Conservation (phyloP, 23 red algal species). For the Chondrus crispus region DNA sequence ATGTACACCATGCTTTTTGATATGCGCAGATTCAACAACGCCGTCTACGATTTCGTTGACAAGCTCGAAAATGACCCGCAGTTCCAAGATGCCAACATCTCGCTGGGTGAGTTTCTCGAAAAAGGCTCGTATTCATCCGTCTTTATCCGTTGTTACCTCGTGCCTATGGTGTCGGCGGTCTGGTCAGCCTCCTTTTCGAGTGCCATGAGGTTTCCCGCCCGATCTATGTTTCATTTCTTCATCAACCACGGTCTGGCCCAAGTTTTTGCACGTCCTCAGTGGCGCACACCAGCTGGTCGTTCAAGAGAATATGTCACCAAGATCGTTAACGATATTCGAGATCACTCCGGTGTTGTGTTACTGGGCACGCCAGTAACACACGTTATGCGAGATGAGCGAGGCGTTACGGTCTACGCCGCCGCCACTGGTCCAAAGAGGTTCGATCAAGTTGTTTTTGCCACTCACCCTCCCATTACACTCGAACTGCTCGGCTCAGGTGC, state of each 20-base stretch:
- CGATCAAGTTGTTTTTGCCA: slow-evolving; percentile 89
- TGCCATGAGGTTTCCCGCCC: slow-evolving; percentile 76
- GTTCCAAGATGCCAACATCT: slow-evolving; percentile 25
- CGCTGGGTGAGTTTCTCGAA: slow-evolving; percentile 69
- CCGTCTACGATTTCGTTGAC: slow-evolving; percentile 52
- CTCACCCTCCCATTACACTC: slow-evolving; percentile 73
- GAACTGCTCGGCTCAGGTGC: slow-evolving; percentile 48
- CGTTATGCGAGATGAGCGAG: slow-evolving; percentile 5
- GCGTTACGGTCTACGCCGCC: slow-evolving; percentile 29
- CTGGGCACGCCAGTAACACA: slow-evolving; percentile 34
- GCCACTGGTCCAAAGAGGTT: slow-evolving; percentile 37
- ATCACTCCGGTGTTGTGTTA: slow-evolving; percentile 18
- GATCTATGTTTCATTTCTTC: slow-evolving; percentile 83
- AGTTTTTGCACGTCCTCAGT: slow-evolving; percentile 81
- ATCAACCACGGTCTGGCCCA: slow-evolving; percentile 95
- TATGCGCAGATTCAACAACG: slow-evolving; percentile 86
- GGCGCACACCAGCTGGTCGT: slow-evolving; percentile 80
- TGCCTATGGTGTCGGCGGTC: slow-evolving; percentile 89
- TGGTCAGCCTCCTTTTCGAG: slow-evolving; percentile 76
- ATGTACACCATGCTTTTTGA: slow-evolving; percentile 90
- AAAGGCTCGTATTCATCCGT: slow-evolving; percentile 58
- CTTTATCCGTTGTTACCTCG: slow-evolving; percentile 81
- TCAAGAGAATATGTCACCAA: slow-evolving; percentile 71
- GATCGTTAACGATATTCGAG: slow-evolving; percentile 19
- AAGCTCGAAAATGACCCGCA: slow-evolving; percentile 29